Percentiles rank a stretch among this genome's conserved stretches.
phyloP scores from a whole-genome alignment of 768 basidiomycete genomes.

The Gymnopilus junonius region DNA sequence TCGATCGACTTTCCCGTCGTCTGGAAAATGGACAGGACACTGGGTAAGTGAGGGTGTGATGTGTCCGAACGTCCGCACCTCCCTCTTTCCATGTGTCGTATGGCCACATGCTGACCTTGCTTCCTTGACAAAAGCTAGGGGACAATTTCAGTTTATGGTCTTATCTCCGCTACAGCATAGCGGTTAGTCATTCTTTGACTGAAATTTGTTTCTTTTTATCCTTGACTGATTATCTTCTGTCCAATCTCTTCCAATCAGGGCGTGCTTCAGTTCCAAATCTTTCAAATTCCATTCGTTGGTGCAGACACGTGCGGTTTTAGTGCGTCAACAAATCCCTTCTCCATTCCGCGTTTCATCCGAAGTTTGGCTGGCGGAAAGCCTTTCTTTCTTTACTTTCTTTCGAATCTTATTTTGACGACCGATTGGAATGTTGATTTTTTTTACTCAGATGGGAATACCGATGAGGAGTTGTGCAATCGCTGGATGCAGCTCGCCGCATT shows the following conservation, averaged over 20 bases:
- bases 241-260: constrained; percentile 47
- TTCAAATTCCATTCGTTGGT: constrained; percentile 84
- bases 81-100: constrained; percentile 3
- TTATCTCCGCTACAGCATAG: constrained; percentile 68
- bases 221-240: constrained; percentile 4
- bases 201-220: not conserved
- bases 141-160: constrained; percentile 81
- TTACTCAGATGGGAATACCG: constrained; percentile 57
- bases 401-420: not conserved
- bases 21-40: constrained; percentile 74
- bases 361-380: constrained; percentile 11
- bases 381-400: not conserved
- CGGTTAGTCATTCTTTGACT: constrained; percentile 30
- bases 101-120: constrained; percentile 16
- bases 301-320: constrained; percentile 77
- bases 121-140: constrained; percentile 53
- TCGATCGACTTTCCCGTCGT: constrained; percentile 69
- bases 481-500: constrained; percentile 91
- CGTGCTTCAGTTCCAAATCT: constrained; percentile 81
- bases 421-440: not conserved
- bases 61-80: not conserved
- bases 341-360: constrained; percentile 20
- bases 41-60: constrained; percentile 49
- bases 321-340: constrained; percentile 27
- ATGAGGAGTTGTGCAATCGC: constrained; percentile 81